Evolutionary conservation across 2,329 filamentous ascomycete species (phyloP), one percentile per base, ranked within the genome.

Genomic region (Hypoxylon sp.): DNA sequence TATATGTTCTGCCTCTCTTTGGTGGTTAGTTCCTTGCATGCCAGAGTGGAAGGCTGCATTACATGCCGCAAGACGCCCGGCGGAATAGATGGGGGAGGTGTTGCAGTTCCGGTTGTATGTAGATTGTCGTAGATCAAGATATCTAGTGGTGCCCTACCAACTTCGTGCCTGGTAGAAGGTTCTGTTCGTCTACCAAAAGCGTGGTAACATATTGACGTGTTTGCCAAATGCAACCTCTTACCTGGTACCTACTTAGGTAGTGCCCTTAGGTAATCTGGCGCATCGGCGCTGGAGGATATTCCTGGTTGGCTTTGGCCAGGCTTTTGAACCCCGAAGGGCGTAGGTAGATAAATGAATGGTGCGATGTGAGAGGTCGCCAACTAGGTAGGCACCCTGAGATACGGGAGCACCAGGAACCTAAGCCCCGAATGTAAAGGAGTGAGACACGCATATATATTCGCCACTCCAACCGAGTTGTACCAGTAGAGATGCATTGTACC

Each of bases 321-420:
- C 25, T 45, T 16, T 59, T 43, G 54, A 55, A 59, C 41, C 32
- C 46, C 46, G 51, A 54, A 52, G 52, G 32, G 21, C 39, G 19
- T 48, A 45, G 48, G 16, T 27, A 41, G 46, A 32, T 48, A 66
- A n/a, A n/a, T n/a, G n/a, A n/a, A 65, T 58, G 61, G 68, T 55
- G 56, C 47, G 58, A 70, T 70, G 55, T 61, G 58, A 71, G 67
- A 70, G 66, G 69, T 60, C 48, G 63, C 71, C 63, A 61, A 60
- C 34, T 39, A 48, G 52, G 27, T 52, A 27, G 25, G 3, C 25
- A 3, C 25, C 3, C 25, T 27, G 25, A 27, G 25, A 27, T 27
- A 51, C 37, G 16, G 50, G 32, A 46, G 30, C 14, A 56, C 30
- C 37, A 59, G 50, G 52, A 41, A 48, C 41, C 19, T 58, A 57